These are phyloP conservation scores for Nepenthes alata DNA, from an alignment of 179 eudicot species.

Conservation along the genomic window DNA sequence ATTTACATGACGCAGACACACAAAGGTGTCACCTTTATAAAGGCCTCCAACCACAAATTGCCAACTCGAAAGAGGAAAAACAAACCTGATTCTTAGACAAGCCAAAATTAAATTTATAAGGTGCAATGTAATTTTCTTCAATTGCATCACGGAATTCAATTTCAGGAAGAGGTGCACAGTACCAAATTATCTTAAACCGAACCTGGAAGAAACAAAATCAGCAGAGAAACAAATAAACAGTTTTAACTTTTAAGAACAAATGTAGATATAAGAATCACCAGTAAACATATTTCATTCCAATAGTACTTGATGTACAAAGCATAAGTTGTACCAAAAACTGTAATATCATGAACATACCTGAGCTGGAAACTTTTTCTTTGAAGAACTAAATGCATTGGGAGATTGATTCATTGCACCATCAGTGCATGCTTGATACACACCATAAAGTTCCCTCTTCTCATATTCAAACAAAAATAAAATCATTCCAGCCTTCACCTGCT, in stretches of 20 bases:
- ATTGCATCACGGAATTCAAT: slow-evolving; percentile 21
- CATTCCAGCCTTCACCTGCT: slow-evolving; percentile 47
- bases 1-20: neutral
- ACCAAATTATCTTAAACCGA: slow-evolving; percentile 13
- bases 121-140: slow-evolving; percentile 17
- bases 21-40: neutral
- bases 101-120: slow-evolving; percentile 18
- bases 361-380: slow-evolving; percentile 30
- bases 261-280: neutral
- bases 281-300: neutral
- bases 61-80: neutral
- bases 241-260: neutral
- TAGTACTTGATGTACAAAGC: neutral
- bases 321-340: neutral
- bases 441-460: slow-evolving; percentile 36
- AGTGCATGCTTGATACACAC: slow-evolving; percentile 43
- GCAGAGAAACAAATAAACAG: neutral
- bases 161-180: slow-evolving; percentile 20
- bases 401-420: slow-evolving; percentile 34
- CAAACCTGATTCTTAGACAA: slow-evolving; percentile 24
- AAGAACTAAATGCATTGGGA: slow-evolving; percentile 24
- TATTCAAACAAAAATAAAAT: slow-evolving; percentile 43
- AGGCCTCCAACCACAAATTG: neutral
- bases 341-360: slow-evolving; percentile 20
- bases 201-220: slow-evolving; percentile 13